These are phyloP conservation scores for Eutypa lata DNA, from an alignment of 2,329 filamentous ascomycete genomes.

Conservation along the genomic window DNA sequence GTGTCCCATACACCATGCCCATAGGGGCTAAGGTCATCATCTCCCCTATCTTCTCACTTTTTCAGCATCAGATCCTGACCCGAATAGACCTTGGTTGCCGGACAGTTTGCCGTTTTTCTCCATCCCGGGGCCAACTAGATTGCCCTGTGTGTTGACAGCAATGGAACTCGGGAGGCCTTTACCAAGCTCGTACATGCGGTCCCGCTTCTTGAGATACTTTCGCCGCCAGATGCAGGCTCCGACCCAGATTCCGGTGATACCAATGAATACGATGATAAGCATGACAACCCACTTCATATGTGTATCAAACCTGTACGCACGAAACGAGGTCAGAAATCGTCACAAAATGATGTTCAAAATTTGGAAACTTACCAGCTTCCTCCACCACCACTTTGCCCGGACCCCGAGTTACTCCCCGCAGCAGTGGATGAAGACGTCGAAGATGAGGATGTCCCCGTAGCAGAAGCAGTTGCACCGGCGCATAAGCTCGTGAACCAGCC, in stretches of 20 bases:
- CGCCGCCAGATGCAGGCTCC: slow-evolving; percentile 69
- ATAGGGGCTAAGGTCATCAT: background rate
- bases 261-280: slow-evolving; percentile 70
- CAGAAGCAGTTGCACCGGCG: slow-evolving; percentile 37
- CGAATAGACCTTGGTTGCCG: slow-evolving; percentile 33
- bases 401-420: slow-evolving; percentile 19
- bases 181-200: slow-evolving; percentile 50
- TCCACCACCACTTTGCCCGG: slow-evolving; percentile 29
- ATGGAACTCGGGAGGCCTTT: slow-evolving; percentile 38
- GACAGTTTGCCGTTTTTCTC: slow-evolving; percentile 24
- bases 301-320: slow-evolving; percentile 55
- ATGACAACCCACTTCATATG: slow-evolving; percentile 83
- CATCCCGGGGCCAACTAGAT: slow-evolving; percentile 23
- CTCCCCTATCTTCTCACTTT: slow-evolving; percentile 5
- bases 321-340: background rate
- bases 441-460: slow-evolving; percentile 25
- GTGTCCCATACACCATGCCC: too few species aligned
- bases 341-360: background rate
- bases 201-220: slow-evolving; percentile 68
- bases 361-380: slow-evolving; percentile 44
- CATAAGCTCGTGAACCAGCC: slow-evolving; percentile 72
- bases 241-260: slow-evolving; percentile 64
- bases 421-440: slow-evolving; percentile 23
- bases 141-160: slow-evolving; percentile 30
- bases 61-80: slow-evolving; percentile 29